phyloP scores from a whole-genome alignment of 2,329 filamentous ascomycete species.

The Talaromyces pinophilus region DNA sequence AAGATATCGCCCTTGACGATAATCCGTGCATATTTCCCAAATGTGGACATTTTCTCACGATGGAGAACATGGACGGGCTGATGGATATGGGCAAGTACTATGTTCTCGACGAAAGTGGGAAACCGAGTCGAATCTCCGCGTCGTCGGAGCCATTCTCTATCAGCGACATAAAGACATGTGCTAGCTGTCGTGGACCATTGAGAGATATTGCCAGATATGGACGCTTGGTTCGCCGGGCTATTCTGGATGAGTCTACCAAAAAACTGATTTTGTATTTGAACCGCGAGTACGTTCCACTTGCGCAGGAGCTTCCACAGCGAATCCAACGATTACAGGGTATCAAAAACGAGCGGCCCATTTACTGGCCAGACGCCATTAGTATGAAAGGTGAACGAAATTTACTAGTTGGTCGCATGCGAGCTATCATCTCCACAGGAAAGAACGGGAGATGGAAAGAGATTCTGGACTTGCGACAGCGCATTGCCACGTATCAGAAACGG shows the following conservation, averaged over 20 bases:
- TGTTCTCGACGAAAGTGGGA: conserved; percentile 28
- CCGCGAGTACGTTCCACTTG: conserved; percentile 44
- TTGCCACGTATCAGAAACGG: conserved; percentile 34
- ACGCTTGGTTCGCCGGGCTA: conserved; percentile 60
- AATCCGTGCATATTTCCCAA: conserved; percentile 62
- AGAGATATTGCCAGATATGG: conserved; percentile 62
- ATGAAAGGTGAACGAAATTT: neutral
- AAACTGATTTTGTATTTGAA: conserved; percentile 63
- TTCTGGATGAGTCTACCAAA: conserved; percentile 65
- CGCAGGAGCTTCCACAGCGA: conserved; percentile 32
- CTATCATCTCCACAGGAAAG: neutral
- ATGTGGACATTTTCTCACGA: conserved; percentile 66
- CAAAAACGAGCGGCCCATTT: conserved; percentile 25
- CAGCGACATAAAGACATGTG: conserved; percentile 56
- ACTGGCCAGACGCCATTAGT: neutral
- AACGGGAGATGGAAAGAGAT: conserved; percentile 28
- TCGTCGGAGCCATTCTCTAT: conserved; percentile 53
- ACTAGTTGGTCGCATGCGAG: neutral
- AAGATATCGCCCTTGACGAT: conserved; percentile 59
- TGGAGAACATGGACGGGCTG: conserved; percentile 61
- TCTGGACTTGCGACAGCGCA: conserved; percentile 31
- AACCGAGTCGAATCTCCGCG: conserved; percentile 29
- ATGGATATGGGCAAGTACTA: conserved; percentile 54
- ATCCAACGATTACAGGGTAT: conserved; percentile 33
- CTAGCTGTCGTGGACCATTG: conserved; percentile 61